Percentiles rank a stretch among this genome's conserved stretches.
Evolutionary conservation across 495 filamentous ascomycete genomes (phyloP).

Genomic region (Aspergillus homomorphus): DNA sequence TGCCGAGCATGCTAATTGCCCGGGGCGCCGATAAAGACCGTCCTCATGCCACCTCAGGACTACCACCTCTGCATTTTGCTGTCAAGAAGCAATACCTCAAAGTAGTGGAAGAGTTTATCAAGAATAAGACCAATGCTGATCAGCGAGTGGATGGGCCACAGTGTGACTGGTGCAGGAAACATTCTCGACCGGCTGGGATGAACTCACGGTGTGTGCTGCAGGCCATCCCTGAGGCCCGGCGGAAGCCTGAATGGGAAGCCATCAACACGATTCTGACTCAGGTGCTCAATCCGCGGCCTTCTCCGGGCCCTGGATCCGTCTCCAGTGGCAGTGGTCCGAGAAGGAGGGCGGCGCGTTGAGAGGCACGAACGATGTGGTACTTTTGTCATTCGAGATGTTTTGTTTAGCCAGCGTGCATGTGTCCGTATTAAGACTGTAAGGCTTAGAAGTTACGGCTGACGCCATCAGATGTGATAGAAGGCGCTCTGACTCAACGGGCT

Average conservation of each 20-base stretch:
- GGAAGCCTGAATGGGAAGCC: neutral
- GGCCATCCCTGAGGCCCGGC: neutral
- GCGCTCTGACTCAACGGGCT: too few relatives aligned
- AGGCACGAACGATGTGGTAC: too few relatives aligned
- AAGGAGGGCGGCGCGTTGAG: too few relatives aligned
- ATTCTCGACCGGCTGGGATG: neutral
- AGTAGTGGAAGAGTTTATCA: neutral
- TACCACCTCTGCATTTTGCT: conserved; percentile 2
- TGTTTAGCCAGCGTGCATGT: too few relatives aligned
- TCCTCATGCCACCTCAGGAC: neutral
- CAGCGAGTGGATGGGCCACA: neutral
- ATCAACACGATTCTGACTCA: neutral
- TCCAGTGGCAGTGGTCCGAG: too few relatives aligned
- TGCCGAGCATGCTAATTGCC: neutral
- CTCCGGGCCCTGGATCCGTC: too few relatives aligned
- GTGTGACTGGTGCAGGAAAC: neutral
- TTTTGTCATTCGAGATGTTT: too few relatives aligned
- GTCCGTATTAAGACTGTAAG: too few relatives aligned
- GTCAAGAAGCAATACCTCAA: neutral
- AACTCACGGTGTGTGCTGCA: neutral
- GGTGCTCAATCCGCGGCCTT: neutral
- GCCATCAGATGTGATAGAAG: too few relatives aligned
- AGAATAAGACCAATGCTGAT: neutral
- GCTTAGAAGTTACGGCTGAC: too few relatives aligned
- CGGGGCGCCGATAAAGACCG: neutral